phyloP scores from a whole-genome alignment of 257 asterid genomes.

The Agastache rugosa region DNA sequence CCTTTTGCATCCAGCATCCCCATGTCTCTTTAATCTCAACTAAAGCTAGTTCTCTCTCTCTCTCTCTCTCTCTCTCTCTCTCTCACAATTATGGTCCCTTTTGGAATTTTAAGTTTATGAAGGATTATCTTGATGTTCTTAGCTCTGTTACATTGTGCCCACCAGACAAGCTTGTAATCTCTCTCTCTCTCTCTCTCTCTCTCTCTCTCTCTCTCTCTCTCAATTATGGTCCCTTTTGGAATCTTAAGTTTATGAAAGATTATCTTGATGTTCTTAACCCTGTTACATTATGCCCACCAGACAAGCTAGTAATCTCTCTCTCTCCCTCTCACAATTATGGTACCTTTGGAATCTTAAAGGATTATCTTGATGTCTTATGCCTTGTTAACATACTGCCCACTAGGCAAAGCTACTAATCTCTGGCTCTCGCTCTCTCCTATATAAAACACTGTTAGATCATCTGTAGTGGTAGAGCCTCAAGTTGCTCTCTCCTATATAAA shows the following conservation, averaged over 20 bases:
- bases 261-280: not conserved
- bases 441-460: no score
- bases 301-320: not conserved
- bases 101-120: not conserved
- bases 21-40: constrained; percentile 33
- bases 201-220: not conserved
- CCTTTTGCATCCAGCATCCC: constrained; percentile 39
- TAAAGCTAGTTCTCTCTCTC: not conserved
- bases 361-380: no score
- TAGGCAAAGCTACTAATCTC: no score
- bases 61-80: not conserved
- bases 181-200: not conserved
- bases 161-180: not conserved
- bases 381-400: no score
- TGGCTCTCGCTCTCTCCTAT: no score
- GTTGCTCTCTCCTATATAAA: no score
- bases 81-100: not conserved
- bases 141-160: not conserved
- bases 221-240: constrained; percentile 1
- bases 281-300: not conserved
- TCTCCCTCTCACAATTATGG: not conserved
- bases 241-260: not conserved
- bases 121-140: not conserved
- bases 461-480: no score
- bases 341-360: not conserved